These are phyloP conservation scores for Paracamarosporium sp. DNA, from an alignment of 2,329 filamentous ascomycete species.

Conservation along the genomic window DNA sequence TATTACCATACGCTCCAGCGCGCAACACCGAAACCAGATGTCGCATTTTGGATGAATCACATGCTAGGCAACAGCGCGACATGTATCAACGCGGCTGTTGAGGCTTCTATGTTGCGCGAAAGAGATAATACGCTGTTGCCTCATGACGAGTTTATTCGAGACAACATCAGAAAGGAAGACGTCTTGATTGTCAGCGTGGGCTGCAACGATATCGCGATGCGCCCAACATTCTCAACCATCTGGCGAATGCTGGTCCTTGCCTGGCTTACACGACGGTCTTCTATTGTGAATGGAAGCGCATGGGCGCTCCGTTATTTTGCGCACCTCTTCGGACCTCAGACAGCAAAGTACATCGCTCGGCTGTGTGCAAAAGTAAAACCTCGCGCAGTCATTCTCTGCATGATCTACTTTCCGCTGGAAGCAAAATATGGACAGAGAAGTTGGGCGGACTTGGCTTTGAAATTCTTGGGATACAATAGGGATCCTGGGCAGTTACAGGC, in stretches of 20 bases:
- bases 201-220: conserved; percentile 45
- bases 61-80: conserved; percentile 38
- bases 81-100: conserved; percentile 44
- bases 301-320: conserved; percentile 40
- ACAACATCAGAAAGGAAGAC: conserved; percentile 38
- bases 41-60: conserved; percentile 48
- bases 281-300: conserved; percentile 32
- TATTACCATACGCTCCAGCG: conserved; percentile 32
- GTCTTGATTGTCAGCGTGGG: conserved; percentile 46
- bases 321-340: conserved; percentile 34
- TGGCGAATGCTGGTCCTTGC: conserved; percentile 41
- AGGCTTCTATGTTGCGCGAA: conserved; percentile 43
- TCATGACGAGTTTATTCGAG: conserved; percentile 45
- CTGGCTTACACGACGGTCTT: conserved; percentile 32
- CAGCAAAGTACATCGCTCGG: conserved; percentile 33
- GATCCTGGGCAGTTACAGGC: conserved; percentile 39
- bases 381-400: conserved; percentile 42
- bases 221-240: conserved; percentile 34
- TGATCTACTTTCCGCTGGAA: conserved; percentile 49
- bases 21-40: conserved; percentile 38
- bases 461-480: conserved; percentile 37
- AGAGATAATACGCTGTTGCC: conserved; percentile 32
- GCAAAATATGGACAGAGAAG: conserved; percentile 30
- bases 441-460: conserved; percentile 43
- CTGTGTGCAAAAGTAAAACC: conserved; percentile 39